These are phyloP conservation scores for Epichloe gansuensis DNA, from an alignment of 2,329 filamentous ascomycete species.

Conservation along the genomic window DNA sequence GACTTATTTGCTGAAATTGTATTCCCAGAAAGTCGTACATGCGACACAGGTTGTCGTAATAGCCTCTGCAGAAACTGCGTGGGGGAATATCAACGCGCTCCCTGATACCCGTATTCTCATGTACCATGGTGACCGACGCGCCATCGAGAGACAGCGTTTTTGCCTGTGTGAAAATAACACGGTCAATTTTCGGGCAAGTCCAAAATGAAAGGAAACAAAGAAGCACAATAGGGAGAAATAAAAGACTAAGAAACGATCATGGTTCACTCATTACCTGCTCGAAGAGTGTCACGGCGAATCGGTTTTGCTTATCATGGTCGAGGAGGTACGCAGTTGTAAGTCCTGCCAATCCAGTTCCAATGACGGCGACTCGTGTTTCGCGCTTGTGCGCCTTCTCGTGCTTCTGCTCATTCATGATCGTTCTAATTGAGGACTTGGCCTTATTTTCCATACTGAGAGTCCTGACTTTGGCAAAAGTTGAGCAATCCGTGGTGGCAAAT, in stretches of 20 bases:
- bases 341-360: slow-evolving; percentile 26
- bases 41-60: slow-evolving; percentile 39
- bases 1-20: slow-evolving; percentile 34
- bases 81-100: slow-evolving; percentile 28
- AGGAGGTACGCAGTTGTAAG: slow-evolving; percentile 24
- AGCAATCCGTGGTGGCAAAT: too few species aligned
- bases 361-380: slow-evolving; percentile 16
- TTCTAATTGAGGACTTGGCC: background rate
- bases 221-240: too few species aligned
- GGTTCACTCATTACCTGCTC: slow-evolving; percentile 19
- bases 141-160: slow-evolving; percentile 23
- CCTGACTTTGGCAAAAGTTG: background rate
- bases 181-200: background rate
- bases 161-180: slow-evolving; percentile 12
- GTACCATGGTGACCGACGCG: slow-evolving; percentile 23
- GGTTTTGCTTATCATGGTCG: slow-evolving; percentile 16
- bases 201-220: too few species aligned
- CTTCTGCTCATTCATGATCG: background rate
- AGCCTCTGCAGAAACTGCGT: slow-evolving; percentile 27
- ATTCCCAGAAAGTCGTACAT: slow-evolving; percentile 45
- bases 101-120: slow-evolving; percentile 15
- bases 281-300: slow-evolving; percentile 23
- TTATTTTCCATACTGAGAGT: background rate
- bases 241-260: too few species aligned
- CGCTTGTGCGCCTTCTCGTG: background rate